phyloP scores from a whole-genome alignment of 257 asterid genomes.

The Anisodus acutangulus region DNA sequence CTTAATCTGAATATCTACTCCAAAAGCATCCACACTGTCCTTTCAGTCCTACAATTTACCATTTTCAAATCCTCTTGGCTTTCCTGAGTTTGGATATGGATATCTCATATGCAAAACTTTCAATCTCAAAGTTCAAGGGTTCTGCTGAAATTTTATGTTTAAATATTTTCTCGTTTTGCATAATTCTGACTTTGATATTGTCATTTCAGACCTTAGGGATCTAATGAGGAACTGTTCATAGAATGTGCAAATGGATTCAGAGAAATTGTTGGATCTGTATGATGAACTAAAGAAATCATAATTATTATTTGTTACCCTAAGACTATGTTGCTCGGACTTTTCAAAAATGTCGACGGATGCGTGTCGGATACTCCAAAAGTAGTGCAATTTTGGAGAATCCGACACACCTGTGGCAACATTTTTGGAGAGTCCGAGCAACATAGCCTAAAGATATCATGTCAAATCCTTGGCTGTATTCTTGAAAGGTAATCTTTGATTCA shows the following conservation, averaged over 20 bases:
- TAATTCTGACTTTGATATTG: background rate
- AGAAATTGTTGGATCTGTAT: background rate
- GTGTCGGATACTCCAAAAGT: too few relatives aligned
- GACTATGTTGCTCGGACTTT: too few relatives aligned
- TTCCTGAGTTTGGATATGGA: background rate
- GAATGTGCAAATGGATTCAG: background rate
- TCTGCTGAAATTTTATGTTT: background rate
- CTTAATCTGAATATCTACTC: background rate
- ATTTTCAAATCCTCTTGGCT: background rate
- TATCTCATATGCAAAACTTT: background rate
- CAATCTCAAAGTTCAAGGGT: background rate
- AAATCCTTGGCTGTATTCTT: background rate
- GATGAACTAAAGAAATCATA: background rate
- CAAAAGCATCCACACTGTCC: background rate
- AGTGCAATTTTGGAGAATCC: too few relatives aligned
- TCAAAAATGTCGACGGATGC: too few relatives aligned
- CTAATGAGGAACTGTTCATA: background rate
- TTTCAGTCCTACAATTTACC: background rate
- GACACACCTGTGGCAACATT: too few relatives aligned
- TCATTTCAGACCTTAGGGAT: background rate
- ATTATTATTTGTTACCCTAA: background rate
- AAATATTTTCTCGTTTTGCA: background rate
- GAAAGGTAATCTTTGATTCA: conserved; percentile 16
- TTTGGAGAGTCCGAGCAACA: too few relatives aligned
- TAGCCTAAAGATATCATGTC: background rate